These are phyloP conservation scores for Saturnispora mendoncae DNA, from an alignment of 805 yeast species.

Conservation along the genomic window DNA sequence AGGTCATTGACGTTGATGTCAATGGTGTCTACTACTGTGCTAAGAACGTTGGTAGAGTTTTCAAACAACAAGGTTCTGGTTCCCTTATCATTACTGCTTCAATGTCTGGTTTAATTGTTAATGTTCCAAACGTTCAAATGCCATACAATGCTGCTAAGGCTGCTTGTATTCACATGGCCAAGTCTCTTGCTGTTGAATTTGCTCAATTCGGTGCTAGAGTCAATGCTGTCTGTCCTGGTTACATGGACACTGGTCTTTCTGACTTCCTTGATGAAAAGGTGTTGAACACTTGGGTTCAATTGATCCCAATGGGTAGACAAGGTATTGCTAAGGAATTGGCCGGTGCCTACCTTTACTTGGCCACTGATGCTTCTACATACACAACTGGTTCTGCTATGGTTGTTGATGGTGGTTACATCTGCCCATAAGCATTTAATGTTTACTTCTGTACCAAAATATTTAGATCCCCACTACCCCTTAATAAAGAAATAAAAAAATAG, in stretches of 20 bases:
- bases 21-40: constrained; percentile 79
- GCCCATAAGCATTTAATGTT: no score
- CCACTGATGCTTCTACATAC: constrained; percentile 74
- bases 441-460: no score
- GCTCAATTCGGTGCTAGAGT: constrained; percentile 73
- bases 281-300: constrained; percentile 40
- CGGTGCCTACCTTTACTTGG: constrained; percentile 74
- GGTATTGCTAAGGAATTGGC: constrained; percentile 64
- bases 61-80: constrained; percentile 67
- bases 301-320: constrained; percentile 66
- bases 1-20: constrained; percentile 65
- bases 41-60: constrained; percentile 61
- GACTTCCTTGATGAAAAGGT: constrained; percentile 38
- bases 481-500: no score
- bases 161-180: constrained; percentile 66
- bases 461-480: no score
- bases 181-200: constrained; percentile 85
- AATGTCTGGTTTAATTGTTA: constrained; percentile 86
- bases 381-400: constrained; percentile 71
- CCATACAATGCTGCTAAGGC: constrained; percentile 88
- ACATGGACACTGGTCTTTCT: constrained; percentile 64
- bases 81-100: constrained; percentile 80
- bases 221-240: constrained; percentile 77
- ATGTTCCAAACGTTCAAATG: constrained; percentile 81
- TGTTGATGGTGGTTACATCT: constrained; percentile 68